phyloP scores from a whole-genome alignment of 1,284 basidiomycete genomes.

The Takashimella tepidaria region DNA sequence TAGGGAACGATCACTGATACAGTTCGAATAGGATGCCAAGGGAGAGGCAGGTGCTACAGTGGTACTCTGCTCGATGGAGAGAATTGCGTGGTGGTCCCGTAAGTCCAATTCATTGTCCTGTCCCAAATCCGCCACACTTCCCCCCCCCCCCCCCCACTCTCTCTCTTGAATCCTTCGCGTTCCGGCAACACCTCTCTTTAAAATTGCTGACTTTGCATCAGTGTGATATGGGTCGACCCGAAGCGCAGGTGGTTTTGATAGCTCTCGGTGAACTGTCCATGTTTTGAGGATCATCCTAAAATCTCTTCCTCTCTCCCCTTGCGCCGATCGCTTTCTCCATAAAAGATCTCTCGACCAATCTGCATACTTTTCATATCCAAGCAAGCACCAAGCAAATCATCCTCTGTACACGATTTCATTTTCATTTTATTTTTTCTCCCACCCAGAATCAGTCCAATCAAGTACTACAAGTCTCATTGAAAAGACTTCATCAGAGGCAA shows the following conservation, averaged over 20 bases:
- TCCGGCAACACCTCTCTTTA: background rate
- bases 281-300: too few species aligned
- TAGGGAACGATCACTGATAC: background rate
- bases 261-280: slow-evolving; percentile 28
- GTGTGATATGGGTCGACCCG: slow-evolving; percentile 42
- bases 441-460: too few species aligned
- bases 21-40: slow-evolving; percentile 17
- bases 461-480: too few species aligned
- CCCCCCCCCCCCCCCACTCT: background rate
- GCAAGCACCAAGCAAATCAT: too few species aligned
- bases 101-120: slow-evolving; percentile 8
- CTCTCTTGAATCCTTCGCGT: background rate
- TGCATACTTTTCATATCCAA: too few species aligned
- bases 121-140: background rate
- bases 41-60: slow-evolving; percentile 32
- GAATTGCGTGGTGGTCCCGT: slow-evolving; percentile 35
- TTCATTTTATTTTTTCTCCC: too few species aligned
- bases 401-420: too few species aligned
- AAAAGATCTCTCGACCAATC: too few species aligned
- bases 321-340: too few species aligned
- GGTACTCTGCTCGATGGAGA: slow-evolving; percentile 36
- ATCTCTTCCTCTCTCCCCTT: too few species aligned
- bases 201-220: slow-evolving; percentile 1
- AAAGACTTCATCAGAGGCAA: too few species aligned
- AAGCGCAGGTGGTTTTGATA: slow-evolving; percentile 38